These are phyloP conservation scores for Harringtonia aguacate DNA, from an alignment of 2,329 filamentous ascomycete genomes.

Conservation along the genomic window DNA sequence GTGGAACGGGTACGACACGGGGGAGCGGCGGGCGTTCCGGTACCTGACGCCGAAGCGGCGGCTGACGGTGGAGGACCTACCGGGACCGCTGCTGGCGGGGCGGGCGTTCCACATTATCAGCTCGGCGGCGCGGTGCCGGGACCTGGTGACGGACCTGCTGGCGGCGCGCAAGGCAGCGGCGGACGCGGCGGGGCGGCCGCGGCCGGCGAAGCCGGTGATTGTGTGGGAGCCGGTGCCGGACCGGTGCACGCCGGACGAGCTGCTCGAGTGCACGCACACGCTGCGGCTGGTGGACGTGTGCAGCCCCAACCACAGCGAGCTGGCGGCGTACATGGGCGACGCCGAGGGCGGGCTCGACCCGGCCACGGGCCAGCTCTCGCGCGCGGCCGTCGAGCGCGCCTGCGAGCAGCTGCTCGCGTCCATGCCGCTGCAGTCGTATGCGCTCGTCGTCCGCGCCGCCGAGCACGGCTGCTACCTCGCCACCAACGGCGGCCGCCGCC, in stretches of 20 bases:
- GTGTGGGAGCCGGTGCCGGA: slow-evolving; percentile 96
- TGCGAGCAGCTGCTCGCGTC: slow-evolving; percentile 53
- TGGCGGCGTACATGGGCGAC: slow-evolving; percentile 74
- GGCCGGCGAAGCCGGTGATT: slow-evolving; percentile 50
- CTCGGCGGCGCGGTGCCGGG: slow-evolving; percentile 63
- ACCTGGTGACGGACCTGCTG: slow-evolving; percentile 63
- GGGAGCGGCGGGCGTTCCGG: slow-evolving; percentile 57
- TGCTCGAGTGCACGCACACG: slow-evolving; percentile 53
- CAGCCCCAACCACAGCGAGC: slow-evolving; percentile 77
- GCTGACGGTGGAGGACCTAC: slow-evolving; percentile 62
- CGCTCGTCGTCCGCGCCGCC: slow-evolving; percentile 60
- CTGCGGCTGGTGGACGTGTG: slow-evolving; percentile 52
- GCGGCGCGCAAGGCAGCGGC: slow-evolving; percentile 28
- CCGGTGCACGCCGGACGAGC: slow-evolving; percentile 61
- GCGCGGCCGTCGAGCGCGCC: slow-evolving; percentile 40
- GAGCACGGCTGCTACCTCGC: slow-evolving; percentile 61
- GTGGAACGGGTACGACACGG: slow-evolving; percentile 76
- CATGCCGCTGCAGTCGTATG: slow-evolving; percentile 54
- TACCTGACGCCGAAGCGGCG: slow-evolving; percentile 83
- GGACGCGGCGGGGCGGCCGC: not conserved
- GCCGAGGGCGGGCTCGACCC: slow-evolving; percentile 41
- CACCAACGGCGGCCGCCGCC: slow-evolving; percentile 39
- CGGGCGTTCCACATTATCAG: slow-evolving; percentile 84
- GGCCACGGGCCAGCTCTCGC: slow-evolving; percentile 42
- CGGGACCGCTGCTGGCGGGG: slow-evolving; percentile 53